Conservation (phyloP, 345 rosid species). For the Rhodomyrtus tomentosa region DNA sequence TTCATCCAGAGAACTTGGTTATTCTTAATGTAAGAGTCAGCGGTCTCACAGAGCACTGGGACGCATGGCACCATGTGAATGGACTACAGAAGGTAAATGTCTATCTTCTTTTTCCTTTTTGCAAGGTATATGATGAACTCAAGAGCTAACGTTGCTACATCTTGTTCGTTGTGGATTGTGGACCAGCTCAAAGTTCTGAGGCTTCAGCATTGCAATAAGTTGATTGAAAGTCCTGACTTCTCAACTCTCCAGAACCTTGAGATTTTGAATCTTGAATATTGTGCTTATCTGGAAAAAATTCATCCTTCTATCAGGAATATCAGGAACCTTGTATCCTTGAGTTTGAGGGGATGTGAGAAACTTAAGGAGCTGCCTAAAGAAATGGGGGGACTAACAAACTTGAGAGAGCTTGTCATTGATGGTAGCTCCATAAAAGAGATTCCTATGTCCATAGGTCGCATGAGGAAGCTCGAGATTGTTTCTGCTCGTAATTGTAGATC, state of each 20-base stretch:
- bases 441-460: background rate
- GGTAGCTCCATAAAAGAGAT: background rate
- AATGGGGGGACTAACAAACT: background rate
- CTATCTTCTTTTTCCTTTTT: background rate
- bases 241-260: background rate
- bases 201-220: background rate
- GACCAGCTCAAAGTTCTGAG: background rate
- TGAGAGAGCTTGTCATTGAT: background rate
- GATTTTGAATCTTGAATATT: background rate
- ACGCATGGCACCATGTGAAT: background rate
- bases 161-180: background rate
- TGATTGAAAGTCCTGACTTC: background rate
- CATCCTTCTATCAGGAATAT: background rate
- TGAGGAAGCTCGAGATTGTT: background rate
- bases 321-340: background rate
- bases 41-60: background rate
- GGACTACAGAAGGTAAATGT: background rate
- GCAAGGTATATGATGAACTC: background rate
- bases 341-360: background rate
- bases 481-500: background rate
- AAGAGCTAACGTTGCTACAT: background rate
- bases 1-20: background rate
- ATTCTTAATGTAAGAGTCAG: background rate
- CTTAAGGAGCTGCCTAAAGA: background rate
- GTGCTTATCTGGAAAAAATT: background rate